phyloP scores from a whole-genome alignment of 768 basidiomycete genomes.

The Boletellus emodensis region DNA sequence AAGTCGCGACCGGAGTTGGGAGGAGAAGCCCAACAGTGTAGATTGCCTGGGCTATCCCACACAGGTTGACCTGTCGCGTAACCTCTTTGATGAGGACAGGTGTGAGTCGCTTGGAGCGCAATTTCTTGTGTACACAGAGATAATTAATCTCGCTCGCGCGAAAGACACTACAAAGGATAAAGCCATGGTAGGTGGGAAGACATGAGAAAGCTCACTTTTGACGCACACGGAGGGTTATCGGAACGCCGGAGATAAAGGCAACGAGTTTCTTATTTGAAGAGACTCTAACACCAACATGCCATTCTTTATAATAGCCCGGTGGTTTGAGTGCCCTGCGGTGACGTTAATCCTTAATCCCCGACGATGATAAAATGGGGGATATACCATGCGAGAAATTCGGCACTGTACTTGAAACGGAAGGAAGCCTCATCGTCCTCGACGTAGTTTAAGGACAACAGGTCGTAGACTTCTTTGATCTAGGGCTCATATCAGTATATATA shows the following conservation, averaged over 20 bases:
- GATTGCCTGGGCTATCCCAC: constrained; percentile 93
- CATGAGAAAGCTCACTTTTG: constrained; percentile 53
- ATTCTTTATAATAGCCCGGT: constrained; percentile 88
- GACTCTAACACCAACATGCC: constrained; percentile 95
- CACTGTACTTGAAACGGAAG: constrained; percentile 95
- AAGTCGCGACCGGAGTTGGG: constrained; percentile 89
- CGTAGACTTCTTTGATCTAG: constrained; percentile 88
- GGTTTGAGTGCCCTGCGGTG: constrained; percentile 81
- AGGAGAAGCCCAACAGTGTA: constrained; percentile 93
- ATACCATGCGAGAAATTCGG: constrained; percentile 91
- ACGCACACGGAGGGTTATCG: constrained; percentile 81
- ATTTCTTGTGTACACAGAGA: constrained; percentile 95
- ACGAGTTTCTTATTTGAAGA: constrained; percentile 89
- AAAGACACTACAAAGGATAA: constrained; percentile 48
- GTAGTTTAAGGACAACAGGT: constrained; percentile 88
- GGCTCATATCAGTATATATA: constrained; percentile 1
- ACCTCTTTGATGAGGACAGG: constrained; percentile 98
- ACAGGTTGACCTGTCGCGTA: constrained; percentile 85
- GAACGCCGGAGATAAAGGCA: constrained; percentile 94
- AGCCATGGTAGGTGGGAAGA: not conserved
- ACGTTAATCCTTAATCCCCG: not conserved
- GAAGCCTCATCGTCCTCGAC: constrained; percentile 94
- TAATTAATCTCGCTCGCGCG: constrained; percentile 91
- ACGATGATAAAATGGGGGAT: constrained; percentile 8
- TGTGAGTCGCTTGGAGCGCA: constrained; percentile 90